A percentile compares a stretch with the other conserved stretches of the same genome.
These are phyloP conservation scores for Albatrellus sp. DNA, from an alignment of 1,284 basidiomycete genomes.

Conservation along the genomic window DNA sequence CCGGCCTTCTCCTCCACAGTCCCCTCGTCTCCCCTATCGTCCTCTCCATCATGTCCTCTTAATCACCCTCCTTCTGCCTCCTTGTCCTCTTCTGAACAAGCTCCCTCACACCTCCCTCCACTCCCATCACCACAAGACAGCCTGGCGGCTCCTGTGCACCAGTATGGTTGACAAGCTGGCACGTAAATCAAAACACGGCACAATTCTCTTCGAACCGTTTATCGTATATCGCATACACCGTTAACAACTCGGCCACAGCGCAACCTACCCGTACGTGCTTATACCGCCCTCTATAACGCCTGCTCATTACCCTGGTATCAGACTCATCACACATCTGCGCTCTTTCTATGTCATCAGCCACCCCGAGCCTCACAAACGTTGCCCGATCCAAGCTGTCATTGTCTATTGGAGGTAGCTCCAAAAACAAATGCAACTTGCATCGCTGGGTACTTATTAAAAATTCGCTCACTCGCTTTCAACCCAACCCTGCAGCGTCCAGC, in stretches of 20 bases:
- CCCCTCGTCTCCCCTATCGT: conserved; percentile 16
- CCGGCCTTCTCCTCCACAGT: conserved; percentile 14
- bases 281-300: conserved; percentile 2
- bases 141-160: conserved; percentile 28
- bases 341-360: conserved; percentile 13
- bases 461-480: conserved; percentile 47
- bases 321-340: background rate
- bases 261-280: no score
- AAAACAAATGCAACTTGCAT: conserved; percentile 62
- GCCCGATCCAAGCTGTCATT: conserved; percentile 65
- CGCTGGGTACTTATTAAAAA: conserved; percentile 82
- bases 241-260: conserved; percentile 19
- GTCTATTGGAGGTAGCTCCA: conserved; percentile 35
- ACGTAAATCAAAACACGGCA: conserved; percentile 70
- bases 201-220: conserved; percentile 72
- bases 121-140: conserved; percentile 24
- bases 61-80: conserved; percentile 12
- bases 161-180: conserved; percentile 75
- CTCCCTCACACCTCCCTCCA: conserved; percentile 11
- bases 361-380: conserved; percentile 38
- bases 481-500: conserved; percentile 17
- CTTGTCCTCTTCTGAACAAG: conserved; percentile 8
- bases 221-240: conserved; percentile 75
- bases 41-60: conserved; percentile 17
- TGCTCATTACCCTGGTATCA: conserved; percentile 10